phyloP scores from a whole-genome alignment of 371 early-diverging fungal genomes.

The Synchytrium microbalum region DNA sequence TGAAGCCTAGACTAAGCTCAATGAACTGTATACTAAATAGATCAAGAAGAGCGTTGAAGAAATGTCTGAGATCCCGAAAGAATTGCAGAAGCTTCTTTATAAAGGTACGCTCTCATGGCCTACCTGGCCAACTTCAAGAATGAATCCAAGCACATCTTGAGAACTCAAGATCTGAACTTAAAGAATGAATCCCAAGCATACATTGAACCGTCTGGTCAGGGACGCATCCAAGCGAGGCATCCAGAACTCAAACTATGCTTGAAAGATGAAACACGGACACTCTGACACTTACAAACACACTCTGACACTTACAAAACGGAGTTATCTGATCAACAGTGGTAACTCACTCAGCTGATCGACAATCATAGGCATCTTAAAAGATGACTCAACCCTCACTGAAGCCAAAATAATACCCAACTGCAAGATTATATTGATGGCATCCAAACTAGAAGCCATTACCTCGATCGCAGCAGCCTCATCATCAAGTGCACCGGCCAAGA shows the following conservation, averaged over 20 bases:
- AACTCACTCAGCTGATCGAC: background rate
- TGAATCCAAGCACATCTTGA: no score
- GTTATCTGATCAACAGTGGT: no score
- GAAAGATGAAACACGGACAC: no score
- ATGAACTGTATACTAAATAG: no score
- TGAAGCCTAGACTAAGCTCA: no score
- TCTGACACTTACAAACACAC: no score
- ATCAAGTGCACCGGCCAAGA: background rate
- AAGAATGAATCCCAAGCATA: no score
- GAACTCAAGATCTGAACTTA: no score
- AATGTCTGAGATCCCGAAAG: constrained; percentile 14
- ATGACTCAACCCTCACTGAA: constrained; percentile 15
- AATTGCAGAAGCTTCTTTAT: constrained; percentile 22
- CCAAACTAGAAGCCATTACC: constrained; percentile 6
- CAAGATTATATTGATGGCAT: constrained; percentile 23
- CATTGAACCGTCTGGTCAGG: no score
- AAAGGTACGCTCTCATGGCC: constrained; percentile 8
- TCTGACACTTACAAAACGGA: no score
- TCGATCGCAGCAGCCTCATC: constrained; percentile 2
- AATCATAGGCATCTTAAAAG: constrained; percentile 11
- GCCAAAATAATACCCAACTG: constrained; percentile 11
- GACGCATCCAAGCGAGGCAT: no score
- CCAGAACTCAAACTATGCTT: no score
- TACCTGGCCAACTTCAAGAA: background rate
- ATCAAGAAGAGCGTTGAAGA: constrained; percentile 12